A percentile compares a stretch with the other conserved stretches of the same genome.
Conservation (phyloP, 495 filamentous ascomycete genomes). For the Xylaria flabelliformis region DNA sequence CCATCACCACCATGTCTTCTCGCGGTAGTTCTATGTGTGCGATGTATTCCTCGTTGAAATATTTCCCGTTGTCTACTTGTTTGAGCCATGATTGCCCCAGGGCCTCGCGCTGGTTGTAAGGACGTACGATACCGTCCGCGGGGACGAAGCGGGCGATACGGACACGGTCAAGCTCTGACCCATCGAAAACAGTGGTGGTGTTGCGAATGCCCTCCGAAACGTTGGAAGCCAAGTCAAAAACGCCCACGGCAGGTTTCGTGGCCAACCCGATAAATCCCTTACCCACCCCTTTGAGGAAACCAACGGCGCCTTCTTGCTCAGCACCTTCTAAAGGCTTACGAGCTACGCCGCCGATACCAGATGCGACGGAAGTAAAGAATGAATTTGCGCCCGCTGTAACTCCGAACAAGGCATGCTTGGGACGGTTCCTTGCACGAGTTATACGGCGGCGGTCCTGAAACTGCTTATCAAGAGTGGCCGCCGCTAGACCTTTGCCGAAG, state of each 20-base stretch:
- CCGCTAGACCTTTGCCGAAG: constrained; percentile 93
- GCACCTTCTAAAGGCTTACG: constrained; percentile 93
- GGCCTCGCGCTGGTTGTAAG: constrained; percentile 94
- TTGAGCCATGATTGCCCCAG: constrained; percentile 99
- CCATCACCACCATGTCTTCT: constrained; percentile 91
- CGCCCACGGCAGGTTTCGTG: constrained; percentile 95
- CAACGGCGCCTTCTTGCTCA: constrained; percentile 90
- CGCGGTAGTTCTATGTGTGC: constrained; percentile 90
- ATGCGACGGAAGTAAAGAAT: constrained; percentile 88
- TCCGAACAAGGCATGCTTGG: constrained; percentile 95
- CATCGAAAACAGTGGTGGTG: constrained; percentile 97
- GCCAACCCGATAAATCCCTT: constrained; percentile 92
- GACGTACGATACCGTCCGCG: constrained; percentile 89
- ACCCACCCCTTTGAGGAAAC: constrained; percentile 96
- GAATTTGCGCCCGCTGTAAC: constrained; percentile 96
- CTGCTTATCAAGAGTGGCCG: constrained; percentile 96
- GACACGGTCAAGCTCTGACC: constrained; percentile 90
- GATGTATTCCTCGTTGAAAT: constrained; percentile 97
- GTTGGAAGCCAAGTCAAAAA: constrained; percentile 95
- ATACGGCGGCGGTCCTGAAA: constrained; percentile 96
- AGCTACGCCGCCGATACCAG: constrained; percentile 89
- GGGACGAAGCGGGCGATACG: constrained; percentile 90
- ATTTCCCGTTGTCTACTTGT: constrained; percentile 94
- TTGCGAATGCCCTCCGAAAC: constrained; percentile 96
- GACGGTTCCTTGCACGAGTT: constrained; percentile 88